phyloP scores from a whole-genome alignment of 345 rosid species.

The Syzygium aqueum region DNA sequence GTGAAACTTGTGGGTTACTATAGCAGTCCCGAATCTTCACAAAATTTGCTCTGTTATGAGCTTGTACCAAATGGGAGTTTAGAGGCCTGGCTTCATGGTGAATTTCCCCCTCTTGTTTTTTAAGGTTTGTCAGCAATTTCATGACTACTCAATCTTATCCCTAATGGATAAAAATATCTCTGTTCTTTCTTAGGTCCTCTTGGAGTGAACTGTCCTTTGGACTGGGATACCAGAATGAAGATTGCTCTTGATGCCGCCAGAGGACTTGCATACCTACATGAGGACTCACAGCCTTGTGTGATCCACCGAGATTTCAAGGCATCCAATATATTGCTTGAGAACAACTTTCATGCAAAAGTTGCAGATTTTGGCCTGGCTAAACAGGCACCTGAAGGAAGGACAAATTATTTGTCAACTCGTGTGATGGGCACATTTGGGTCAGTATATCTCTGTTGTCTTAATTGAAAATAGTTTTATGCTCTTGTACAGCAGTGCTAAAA shows the following conservation, averaged over 20 bases:
- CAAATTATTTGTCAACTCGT: constrained; percentile 89
- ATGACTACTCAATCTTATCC: neutral
- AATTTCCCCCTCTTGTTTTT: neutral
- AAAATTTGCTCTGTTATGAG: constrained; percentile 90
- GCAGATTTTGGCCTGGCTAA: constrained; percentile 98
- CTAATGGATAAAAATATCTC: neutral
- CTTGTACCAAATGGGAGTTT: constrained; percentile 98
- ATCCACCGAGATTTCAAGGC: constrained; percentile 99
- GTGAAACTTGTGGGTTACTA: constrained; percentile 98
- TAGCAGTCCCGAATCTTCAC: constrained; percentile 81
- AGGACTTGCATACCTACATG: constrained; percentile 94
- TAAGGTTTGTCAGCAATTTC: neutral
- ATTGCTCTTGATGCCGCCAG: constrained; percentile 99
- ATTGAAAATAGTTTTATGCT: neutral
- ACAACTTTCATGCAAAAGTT: constrained; percentile 92
- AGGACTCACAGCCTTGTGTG: constrained; percentile 97
- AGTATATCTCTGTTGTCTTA: constrained; percentile 16
- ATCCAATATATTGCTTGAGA: constrained; percentile 93
- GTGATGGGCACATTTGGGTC: constrained; percentile 99
- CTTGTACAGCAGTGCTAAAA: neutral
- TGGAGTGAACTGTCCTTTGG: constrained; percentile 86
- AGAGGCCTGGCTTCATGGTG: constrained; percentile 99
- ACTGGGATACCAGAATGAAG: constrained; percentile 98
- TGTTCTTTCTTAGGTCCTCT: constrained; percentile 59
- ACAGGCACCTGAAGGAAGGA: constrained; percentile 99